Percentiles rank a stretch among this genome's conserved stretches.
phyloP scores from a whole-genome alignment of 2,329 filamentous ascomycete genomes.

The Aspergillus floridensis region DNA sequence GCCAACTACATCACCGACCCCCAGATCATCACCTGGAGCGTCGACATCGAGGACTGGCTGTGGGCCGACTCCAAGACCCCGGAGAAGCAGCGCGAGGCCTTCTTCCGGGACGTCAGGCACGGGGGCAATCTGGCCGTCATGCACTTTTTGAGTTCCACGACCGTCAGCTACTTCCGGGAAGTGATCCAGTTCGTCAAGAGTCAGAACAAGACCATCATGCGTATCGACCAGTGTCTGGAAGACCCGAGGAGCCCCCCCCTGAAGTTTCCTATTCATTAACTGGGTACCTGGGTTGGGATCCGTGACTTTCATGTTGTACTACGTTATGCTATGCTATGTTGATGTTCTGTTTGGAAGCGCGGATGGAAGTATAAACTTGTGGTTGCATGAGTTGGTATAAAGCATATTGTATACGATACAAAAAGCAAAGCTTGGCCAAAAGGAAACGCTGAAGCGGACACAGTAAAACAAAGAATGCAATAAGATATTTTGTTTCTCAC shows the following conservation, averaged over 20 bases:
- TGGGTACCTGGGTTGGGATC: not conserved
- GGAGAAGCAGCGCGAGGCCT: slow-evolving; percentile 65
- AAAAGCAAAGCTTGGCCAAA: not conserved
- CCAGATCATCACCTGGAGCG: slow-evolving; percentile 65
- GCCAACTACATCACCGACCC: slow-evolving; percentile 52
- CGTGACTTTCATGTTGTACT: not conserved
- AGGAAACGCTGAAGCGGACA: not conserved
- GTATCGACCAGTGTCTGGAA: slow-evolving; percentile 65
- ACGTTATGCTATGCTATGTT: not conserved
- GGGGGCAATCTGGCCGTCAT: slow-evolving; percentile 66
- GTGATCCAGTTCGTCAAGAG: slow-evolving; percentile 65
- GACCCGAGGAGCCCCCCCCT: slow-evolving; percentile 46
- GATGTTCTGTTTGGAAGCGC: not conserved
- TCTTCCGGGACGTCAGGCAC: slow-evolving; percentile 60
- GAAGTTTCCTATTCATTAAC: not conserved
- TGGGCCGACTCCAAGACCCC: slow-evolving; percentile 63
- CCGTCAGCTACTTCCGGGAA: slow-evolving; percentile 61
- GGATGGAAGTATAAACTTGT: not conserved
- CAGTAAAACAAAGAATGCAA: not conserved
- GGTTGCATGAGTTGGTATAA: not conserved
- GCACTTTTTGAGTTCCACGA: slow-evolving; percentile 66
- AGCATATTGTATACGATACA: not conserved
- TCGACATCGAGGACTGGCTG: slow-evolving; percentile 70
- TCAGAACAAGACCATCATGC: slow-evolving; percentile 64
- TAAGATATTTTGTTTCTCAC: not conserved